Percentiles rank a stretch among this genome's conserved stretches.
Conservation (phyloP, 2,329 filamentous ascomycete species). For the Ophiostoma quercus region DNA sequence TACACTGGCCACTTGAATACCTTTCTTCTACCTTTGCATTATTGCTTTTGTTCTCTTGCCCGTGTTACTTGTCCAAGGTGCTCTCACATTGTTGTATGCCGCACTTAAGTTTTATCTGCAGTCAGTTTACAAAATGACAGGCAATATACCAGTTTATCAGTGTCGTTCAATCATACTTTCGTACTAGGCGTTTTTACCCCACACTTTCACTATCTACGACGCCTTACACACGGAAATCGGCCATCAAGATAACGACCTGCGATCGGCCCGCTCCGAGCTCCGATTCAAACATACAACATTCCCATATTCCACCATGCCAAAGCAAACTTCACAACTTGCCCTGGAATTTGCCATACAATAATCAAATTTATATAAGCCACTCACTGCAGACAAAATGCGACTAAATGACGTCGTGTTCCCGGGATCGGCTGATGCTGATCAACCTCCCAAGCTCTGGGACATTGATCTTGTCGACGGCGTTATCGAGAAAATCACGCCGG, state of each 20-base stretch:
- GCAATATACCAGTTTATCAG: background rate
- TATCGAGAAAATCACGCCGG: conserved; percentile 16
- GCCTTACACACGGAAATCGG: background rate
- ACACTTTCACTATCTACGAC: background rate
- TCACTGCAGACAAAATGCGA: conserved; percentile 16
- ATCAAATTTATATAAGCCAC: background rate
- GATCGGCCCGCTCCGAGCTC: background rate
- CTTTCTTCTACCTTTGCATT: background rate
- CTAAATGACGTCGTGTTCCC: conserved; percentile 24
- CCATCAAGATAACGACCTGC: background rate
- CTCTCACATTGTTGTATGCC: background rate
- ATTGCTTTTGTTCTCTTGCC: background rate
- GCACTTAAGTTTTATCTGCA: background rate
- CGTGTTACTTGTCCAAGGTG: background rate
- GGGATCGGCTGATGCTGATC: background rate
- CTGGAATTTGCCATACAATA: background rate
- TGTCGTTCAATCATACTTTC: background rate
- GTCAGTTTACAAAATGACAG: conserved; percentile 9
- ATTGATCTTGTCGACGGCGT: conserved; percentile 24
- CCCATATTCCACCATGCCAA: background rate
- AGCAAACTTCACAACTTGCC: background rate
- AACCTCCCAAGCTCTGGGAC: conserved; percentile 20
- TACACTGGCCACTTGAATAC: conserved; percentile 16
- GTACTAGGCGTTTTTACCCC: background rate
- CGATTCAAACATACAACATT: background rate